These are phyloP conservation scores for Pholiota molesta DNA, from an alignment of 768 basidiomycete genomes.

Conservation along the genomic window DNA sequence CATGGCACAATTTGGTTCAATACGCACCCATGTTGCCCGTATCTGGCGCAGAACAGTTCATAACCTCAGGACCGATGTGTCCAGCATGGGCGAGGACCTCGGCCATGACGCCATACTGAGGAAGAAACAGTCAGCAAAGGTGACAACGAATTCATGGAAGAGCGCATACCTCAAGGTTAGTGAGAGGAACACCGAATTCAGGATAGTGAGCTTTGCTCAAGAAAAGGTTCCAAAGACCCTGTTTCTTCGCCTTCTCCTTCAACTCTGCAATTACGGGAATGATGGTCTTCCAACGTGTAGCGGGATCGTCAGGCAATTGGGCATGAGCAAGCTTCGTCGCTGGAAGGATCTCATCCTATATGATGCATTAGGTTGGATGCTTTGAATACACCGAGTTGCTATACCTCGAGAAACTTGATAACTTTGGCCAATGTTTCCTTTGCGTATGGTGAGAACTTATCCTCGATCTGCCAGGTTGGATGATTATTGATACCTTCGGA, in stretches of 20 bases:
- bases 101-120: slow-evolving; percentile 96
- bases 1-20: neutral
- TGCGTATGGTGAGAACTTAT: slow-evolving; percentile 90
- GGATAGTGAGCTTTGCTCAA: slow-evolving; percentile 94
- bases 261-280: slow-evolving; percentile 82
- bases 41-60: slow-evolving; percentile 96
- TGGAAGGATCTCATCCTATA: slow-evolving; percentile 87
- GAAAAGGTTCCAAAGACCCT: slow-evolving; percentile 97
- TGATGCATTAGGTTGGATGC: neutral
- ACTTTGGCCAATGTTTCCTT: slow-evolving; percentile 87
- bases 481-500: neutral
- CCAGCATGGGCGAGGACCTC: slow-evolving; percentile 88
- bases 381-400: slow-evolving; percentile 15
- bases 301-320: slow-evolving; percentile 78
- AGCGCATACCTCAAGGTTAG: slow-evolving; percentile 83
- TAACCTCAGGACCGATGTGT: slow-evolving; percentile 80
- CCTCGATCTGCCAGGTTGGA: slow-evolving; percentile 62
- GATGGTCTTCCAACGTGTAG: slow-evolving; percentile 80
- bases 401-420: slow-evolving; percentile 81
- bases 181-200: slow-evolving; percentile 83
- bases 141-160: neutral
- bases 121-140: slow-evolving; percentile 2
- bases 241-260: slow-evolving; percentile 83
- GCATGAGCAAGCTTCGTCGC: slow-evolving; percentile 75
- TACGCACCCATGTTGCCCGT: slow-evolving; percentile 95